A percentile compares a stretch with the other conserved stretches of the same genome.
phyloP scores from a whole-genome alignment of 2,329 filamentous ascomycete genomes.

The Madurella mycetomatis region DNA sequence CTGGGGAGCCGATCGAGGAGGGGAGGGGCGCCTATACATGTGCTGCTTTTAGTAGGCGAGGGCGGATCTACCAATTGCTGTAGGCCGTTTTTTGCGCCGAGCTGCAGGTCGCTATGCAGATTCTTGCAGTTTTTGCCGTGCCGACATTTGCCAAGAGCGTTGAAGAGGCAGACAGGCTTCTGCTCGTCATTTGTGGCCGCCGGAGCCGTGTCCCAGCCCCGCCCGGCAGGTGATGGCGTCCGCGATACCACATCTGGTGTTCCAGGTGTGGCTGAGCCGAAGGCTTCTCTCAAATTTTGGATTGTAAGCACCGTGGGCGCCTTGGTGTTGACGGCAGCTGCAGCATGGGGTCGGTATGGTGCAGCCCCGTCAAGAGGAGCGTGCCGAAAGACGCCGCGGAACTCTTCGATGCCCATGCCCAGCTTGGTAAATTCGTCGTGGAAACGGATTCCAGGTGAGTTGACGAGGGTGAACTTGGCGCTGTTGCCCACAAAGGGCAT shows the following conservation, averaged over 20 bases:
- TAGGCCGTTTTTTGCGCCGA: background rate
- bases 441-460: constrained; percentile 29
- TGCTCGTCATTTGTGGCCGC: constrained; percentile 9
- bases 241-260: background rate
- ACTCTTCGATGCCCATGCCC: constrained; percentile 46
- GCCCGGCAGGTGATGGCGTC: background rate
- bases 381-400: constrained; percentile 48
- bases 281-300: background rate
- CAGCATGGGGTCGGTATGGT: background rate
- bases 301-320: background rate
- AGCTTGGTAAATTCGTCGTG: constrained; percentile 50
- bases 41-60: background rate
- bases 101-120: constrained; percentile 21
- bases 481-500: constrained; percentile 46
- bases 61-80: background rate
- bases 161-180: constrained; percentile 26
- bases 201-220: background rate
- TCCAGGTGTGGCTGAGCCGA: background rate
- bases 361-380: constrained; percentile 6
- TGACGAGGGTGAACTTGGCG: constrained; percentile 52
- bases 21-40: background rate
- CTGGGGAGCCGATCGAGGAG: constrained; percentile 18
- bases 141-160: constrained; percentile 29
- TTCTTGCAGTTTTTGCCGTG: constrained; percentile 29
- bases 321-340: background rate